These are phyloP conservation scores for Porcisia hertigi DNA, from an alignment of 208 protist species.

Conservation along the genomic window DNA sequence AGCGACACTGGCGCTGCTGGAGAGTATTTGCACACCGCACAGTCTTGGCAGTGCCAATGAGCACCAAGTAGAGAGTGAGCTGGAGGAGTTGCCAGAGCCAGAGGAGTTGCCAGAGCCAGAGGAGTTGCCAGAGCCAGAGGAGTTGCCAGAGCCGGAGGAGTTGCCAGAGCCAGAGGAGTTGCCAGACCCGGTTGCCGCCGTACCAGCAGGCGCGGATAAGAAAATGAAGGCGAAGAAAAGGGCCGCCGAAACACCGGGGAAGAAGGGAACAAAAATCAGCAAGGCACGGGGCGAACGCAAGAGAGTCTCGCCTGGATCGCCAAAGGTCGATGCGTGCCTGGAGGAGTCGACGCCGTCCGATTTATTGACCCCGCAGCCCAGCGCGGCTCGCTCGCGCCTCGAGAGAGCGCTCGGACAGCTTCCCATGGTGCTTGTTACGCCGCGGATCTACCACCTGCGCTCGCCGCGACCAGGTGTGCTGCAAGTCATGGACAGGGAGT, in stretches of 20 bases:
- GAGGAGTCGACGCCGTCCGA: not conserved
- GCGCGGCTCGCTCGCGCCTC: not conserved
- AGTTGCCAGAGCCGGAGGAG: no score
- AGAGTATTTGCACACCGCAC: constrained; percentile 10
- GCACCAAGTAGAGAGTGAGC: no score
- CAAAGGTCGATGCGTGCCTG: no score
- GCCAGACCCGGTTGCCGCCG: not conserved
- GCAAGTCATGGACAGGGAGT: constrained; percentile 3
- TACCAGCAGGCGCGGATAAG: not conserved
- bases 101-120: not conserved
- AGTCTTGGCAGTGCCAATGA: constrained; percentile 1
- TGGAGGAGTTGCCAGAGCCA: no score
- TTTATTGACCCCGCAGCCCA: constrained; percentile 4
- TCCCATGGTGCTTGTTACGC: constrained; percentile 31
- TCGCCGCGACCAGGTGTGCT: constrained; percentile 38
- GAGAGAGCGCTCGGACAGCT: constrained; percentile 10
- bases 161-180: not conserved
- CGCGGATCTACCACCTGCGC: constrained; percentile 37
- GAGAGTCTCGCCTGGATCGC: not conserved
- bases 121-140: constrained; percentile 1
- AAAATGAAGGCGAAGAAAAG: constrained; percentile 1
- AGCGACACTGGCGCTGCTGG: constrained; percentile 33
- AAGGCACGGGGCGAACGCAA: not conserved
- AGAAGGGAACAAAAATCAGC: not conserved
- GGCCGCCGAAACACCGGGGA: not conserved